A percentile compares a stretch with the other conserved stretches of the same genome.
Conservation (phyloP, 108 stramenopile species). For the Cyclotella distinguenda region DNA sequence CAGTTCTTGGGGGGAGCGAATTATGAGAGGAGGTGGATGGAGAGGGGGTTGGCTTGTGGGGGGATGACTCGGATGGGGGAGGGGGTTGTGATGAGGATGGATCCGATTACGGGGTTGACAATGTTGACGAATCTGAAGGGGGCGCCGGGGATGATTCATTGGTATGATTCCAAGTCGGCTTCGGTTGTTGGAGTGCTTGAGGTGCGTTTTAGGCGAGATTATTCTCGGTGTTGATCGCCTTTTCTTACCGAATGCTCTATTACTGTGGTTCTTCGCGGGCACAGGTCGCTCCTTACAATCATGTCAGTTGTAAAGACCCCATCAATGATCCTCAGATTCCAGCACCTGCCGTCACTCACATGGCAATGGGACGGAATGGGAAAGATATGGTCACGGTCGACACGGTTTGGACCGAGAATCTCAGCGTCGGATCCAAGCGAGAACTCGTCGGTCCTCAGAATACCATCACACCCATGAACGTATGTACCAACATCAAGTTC, state of each 20-base stretch:
- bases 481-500: conserved; percentile 69
- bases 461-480: conserved; percentile 36
- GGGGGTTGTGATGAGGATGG: conserved; percentile 32
- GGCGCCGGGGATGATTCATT: conserved; percentile 79
- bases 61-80: conserved; percentile 11
- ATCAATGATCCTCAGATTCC: conserved; percentile 55
- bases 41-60: conserved; percentile 58
- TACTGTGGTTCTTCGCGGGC: background rate
- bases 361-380: conserved; percentile 53
- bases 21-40: conserved; percentile 59
- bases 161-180: conserved; percentile 64
- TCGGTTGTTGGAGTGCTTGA: conserved; percentile 58
- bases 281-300: conserved; percentile 74
- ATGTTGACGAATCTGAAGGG: conserved; percentile 48
- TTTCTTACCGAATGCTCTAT: background rate
- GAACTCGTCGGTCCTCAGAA: conserved; percentile 20
- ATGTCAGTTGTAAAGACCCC: conserved; percentile 61
- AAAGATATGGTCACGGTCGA: conserved; percentile 73
- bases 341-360: conserved; percentile 58
- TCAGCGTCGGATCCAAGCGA: conserved; percentile 42
- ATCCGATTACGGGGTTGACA: conserved; percentile 38
- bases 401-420: conserved; percentile 64
- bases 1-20: too few relatives aligned
- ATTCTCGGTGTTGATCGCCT: background rate
- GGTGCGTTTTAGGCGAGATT: conserved; percentile 11